Base-by-base conservation (phyloP, 768 basidiomycete genomes). In the Hydnum rufescens region DNA sequence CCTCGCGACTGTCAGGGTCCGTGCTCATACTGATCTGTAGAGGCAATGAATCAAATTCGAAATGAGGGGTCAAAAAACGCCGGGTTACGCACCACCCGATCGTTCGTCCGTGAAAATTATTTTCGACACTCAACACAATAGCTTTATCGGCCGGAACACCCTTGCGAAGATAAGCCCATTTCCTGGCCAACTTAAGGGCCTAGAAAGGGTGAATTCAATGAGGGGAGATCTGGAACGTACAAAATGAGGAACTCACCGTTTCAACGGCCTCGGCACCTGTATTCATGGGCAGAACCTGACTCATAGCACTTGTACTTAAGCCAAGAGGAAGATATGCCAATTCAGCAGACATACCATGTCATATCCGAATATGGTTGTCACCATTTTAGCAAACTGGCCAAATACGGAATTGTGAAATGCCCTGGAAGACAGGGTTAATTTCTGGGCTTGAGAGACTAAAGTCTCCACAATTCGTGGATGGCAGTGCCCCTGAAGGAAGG, bases 261-360 rank as follows among this genome's bases (percentile, higher is more conserved):
- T 99, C 95, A 52, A 97, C 95, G 4, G 95, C 95, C 62, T 99
- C 95, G 0, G 90, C 90, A 44, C 93, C 93, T 0, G 93, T 97
- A 72, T 99, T 99, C 90, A 97, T 95, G 23, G 93, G 92, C 5
- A 97, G 71, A 1, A 95, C 44, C 44, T 47, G 25, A 26, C 8
- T 8, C 8, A n/a, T n/a, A n/a, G n/a, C n/a, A n/a, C n/a, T n/a
- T n/a, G n/a, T n/a, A n/a, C n/a, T n/a, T n/a, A n/a, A n/a, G n/a
- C n/a, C 36, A 39, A 22, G 36, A 39, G 36, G 36, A 39, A 39
- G 13, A 39, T 13, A 39, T 22, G 36, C 22, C 36, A 39, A 22
- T 1, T 39, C 36, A 22, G 22, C 36, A 22, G 36, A 13, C 44
- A 13, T 13, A 47, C 88, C 79, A 89, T 90, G 57, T 93, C 92